These are phyloP conservation scores for Diplosphaera chodatii DNA, from an alignment of 139 green algal genomes.

Conservation along the genomic window DNA sequence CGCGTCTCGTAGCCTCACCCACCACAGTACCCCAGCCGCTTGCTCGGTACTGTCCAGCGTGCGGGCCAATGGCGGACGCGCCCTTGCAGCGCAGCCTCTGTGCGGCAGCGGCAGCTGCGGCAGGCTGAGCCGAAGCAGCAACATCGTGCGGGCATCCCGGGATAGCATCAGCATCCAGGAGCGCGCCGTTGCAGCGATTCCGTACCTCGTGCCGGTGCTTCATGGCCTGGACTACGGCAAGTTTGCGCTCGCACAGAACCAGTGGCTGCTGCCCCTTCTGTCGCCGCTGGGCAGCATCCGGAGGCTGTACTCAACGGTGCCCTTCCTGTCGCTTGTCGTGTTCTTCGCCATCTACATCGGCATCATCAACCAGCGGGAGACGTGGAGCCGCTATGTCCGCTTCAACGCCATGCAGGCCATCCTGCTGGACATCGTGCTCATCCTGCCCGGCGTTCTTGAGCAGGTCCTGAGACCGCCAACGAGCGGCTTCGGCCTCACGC, in stretches of 20 bases:
- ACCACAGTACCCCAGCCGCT: no score
- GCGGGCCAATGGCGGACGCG: background rate
- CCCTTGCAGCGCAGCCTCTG: background rate
- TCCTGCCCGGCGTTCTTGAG: conserved; percentile 57
- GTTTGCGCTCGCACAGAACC: conserved; percentile 42
- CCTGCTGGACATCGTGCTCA: conserved; percentile 78
- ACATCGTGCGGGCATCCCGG: background rate
- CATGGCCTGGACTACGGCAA: conserved; percentile 45
- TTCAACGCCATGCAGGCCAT: conserved; percentile 75
- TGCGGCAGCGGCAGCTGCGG: background rate
- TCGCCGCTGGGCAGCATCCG: conserved; percentile 38
- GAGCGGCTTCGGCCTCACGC: conserved; percentile 42
- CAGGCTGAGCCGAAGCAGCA: background rate
- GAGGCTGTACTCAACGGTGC: conserved; percentile 33
- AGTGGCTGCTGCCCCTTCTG: conserved; percentile 24
- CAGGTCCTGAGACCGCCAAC: conserved; percentile 29
- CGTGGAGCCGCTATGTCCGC: conserved; percentile 57
- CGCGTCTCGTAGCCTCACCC: background rate
- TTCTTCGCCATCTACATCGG: conserved; percentile 56
- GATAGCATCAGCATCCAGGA: conserved; percentile 9
- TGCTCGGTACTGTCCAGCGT: background rate
- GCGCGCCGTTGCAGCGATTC: conserved; percentile 24
- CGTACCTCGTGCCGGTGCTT: conserved; percentile 41
- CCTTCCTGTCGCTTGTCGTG: conserved; percentile 29
- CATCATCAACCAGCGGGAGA: conserved; percentile 26